Evolutionary conservation across 495 filamentous ascomycete genomes (phyloP).

Genomic region (Hypoxylon fuscum): DNA sequence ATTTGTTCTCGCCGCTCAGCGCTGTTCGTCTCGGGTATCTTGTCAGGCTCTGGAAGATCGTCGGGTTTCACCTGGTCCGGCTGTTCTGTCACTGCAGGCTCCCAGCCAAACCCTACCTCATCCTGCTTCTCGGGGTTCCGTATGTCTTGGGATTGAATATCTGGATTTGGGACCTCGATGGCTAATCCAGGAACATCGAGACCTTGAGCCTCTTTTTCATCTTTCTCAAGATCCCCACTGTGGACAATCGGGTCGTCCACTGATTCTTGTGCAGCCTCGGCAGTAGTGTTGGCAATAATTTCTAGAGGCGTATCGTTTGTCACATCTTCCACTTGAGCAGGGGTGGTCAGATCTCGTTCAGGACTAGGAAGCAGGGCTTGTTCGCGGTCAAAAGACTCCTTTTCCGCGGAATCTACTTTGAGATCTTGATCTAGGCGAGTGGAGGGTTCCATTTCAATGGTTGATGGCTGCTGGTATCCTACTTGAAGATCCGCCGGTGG

Average conservation of each 20-base stretch:
- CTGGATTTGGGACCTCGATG: conserved; percentile 3
- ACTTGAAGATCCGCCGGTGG: neutral
- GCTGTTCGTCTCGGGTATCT: conserved; percentile 29
- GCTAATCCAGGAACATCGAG: conserved; percentile 2
- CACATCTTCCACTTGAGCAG: conserved; percentile 13
- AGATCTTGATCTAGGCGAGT: conserved; percentile 6
- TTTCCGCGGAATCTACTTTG: neutral
- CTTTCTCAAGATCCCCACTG: conserved; percentile 46
- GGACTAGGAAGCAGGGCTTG: neutral
- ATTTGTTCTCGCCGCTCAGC: conserved; percentile 46
- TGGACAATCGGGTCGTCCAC: conserved; percentile 11
- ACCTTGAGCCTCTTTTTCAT: conserved; percentile 50
- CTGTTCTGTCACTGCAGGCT: conserved; percentile 23
- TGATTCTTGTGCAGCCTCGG: conserved; percentile 26
- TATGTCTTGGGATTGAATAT: conserved; percentile 29
- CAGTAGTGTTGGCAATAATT: neutral
- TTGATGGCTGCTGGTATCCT: conserved; percentile 10
- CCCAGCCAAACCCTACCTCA: conserved; percentile 14
- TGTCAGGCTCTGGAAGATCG: conserved; percentile 16
- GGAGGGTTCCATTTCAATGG: conserved; percentile 6
- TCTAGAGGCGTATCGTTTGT: conserved; percentile 10
- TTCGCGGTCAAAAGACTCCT: conserved; percentile 3
- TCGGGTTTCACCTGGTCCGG: neutral
- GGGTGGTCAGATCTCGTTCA: conserved; percentile 2
- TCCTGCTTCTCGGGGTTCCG: conserved; percentile 21